Conservation (phyloP, 192 early-diverging fungal genomes). For the Coemansia sp. region DNA sequence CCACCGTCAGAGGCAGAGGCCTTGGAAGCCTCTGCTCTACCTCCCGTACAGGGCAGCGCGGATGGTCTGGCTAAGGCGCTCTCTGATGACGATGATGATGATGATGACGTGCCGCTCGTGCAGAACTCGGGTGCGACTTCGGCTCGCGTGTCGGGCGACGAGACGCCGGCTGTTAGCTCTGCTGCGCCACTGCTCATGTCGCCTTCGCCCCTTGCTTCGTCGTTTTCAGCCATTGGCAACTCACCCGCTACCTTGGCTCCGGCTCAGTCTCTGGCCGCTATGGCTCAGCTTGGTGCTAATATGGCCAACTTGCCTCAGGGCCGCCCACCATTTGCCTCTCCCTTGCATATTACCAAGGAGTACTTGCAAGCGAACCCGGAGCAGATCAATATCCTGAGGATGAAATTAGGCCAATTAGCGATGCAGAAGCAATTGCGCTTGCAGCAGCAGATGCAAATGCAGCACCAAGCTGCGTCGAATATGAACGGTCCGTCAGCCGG, state of each 20-base stretch:
- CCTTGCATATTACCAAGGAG: slow-evolving; percentile 39
- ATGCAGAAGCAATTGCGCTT: slow-evolving; percentile 3
- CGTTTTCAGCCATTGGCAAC: not conserved
- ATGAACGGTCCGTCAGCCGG: slow-evolving; percentile 7
- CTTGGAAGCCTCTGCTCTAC: not conserved
- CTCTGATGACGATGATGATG: not conserved
- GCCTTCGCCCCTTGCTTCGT: not conserved
- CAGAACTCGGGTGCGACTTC: slow-evolving; percentile 6
- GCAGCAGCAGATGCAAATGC: slow-evolving; percentile 14
- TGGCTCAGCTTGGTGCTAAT: slow-evolving; percentile 20
- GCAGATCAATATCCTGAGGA: slow-evolving; percentile 23
- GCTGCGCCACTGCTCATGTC: slow-evolving; percentile 10
- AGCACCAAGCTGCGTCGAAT: slow-evolving; percentile 16
- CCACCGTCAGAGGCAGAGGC: not conserved
- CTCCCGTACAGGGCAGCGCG: not conserved
- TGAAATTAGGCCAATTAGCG: slow-evolving; percentile 9
- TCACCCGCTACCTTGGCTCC: not conserved
- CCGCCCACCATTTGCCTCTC: slow-evolving; percentile 13
- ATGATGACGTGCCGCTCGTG: slow-evolving; percentile 18
- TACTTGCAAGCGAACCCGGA: slow-evolving; percentile 42
- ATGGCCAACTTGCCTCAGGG: slow-evolving; percentile 14
- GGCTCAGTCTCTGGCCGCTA: slow-evolving; percentile 4
- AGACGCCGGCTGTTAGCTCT: not conserved
- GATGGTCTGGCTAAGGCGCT: not conserved
- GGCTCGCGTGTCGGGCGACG: not conserved